Evolutionary conservation across 2,329 filamentous ascomycete genomes (phyloP).

Genomic region (Aureobasidium sp.): DNA sequence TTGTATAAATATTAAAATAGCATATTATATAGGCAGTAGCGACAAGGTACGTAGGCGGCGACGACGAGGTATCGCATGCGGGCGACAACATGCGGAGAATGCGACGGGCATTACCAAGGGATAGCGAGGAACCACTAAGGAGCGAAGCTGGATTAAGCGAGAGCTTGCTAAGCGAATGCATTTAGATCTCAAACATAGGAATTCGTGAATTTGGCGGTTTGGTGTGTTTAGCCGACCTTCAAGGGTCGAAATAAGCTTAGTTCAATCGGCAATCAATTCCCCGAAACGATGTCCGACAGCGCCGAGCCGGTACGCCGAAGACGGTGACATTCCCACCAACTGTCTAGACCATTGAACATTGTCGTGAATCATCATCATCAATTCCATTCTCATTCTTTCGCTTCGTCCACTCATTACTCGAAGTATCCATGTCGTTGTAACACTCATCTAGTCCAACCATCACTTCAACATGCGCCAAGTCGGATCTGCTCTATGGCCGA

Average conservation of each 20-base stretch:
- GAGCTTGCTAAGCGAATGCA: too few species aligned
- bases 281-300: not conserved
- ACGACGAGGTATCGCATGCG: too few species aligned
- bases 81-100: too few species aligned
- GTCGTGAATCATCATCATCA: not conserved
- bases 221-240: too few species aligned
- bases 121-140: too few species aligned
- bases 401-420: not conserved
- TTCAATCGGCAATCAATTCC: not conserved
- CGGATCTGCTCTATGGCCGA: conserved; percentile 57
- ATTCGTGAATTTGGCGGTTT: too few species aligned
- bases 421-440: not conserved
- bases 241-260: not conserved
- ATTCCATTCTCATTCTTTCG: not conserved
- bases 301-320: not conserved
- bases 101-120: too few species aligned
- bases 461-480: conserved; percentile 29
- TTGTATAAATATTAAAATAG: too few species aligned
- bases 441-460: not conserved
- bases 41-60: too few species aligned
- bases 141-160: too few species aligned
- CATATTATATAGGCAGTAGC: too few species aligned
- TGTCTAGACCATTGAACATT: not conserved
- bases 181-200: too few species aligned
- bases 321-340: not conserved